These are phyloP conservation scores for Stagonosporopsis cucurbitacearum DNA, from an alignment of 2,329 filamentous ascomycete genomes.

Conservation along the genomic window DNA sequence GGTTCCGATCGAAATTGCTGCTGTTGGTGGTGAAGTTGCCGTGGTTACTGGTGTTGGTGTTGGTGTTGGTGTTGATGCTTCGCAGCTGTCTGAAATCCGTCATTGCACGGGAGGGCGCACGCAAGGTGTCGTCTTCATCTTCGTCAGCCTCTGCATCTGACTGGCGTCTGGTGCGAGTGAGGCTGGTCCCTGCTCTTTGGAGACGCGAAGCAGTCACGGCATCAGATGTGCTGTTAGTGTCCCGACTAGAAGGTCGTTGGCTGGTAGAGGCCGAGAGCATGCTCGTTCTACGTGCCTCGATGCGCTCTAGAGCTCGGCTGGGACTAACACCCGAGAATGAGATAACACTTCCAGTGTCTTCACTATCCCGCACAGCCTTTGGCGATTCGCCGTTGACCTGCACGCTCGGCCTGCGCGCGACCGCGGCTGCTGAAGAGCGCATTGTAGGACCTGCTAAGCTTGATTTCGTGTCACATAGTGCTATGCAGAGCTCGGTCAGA, in stretches of 20 bases:
- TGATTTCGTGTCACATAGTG: conserved; percentile 61
- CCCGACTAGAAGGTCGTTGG: conserved; percentile 42
- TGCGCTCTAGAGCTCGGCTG: conserved; percentile 50
- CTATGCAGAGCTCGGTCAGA: conserved; percentile 89
- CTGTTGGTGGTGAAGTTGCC: conserved; percentile 28
- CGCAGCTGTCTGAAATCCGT: conserved; percentile 52
- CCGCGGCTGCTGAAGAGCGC: conserved; percentile 29
- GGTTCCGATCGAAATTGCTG: conserved; percentile 23
- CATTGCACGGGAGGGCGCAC: conserved; percentile 57
- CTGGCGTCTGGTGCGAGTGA: conserved; percentile 46
- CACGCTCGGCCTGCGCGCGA: conserved; percentile 44
- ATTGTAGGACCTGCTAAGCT: conserved; percentile 40
- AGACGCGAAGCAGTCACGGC: conserved; percentile 38
- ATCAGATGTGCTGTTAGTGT: conserved; percentile 28
- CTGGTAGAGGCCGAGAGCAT: conserved; percentile 30
- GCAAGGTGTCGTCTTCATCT: conserved; percentile 50
- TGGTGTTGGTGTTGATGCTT: conserved; percentile 27
- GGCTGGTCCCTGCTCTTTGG: conserved; percentile 47
- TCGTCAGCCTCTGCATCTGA: conserved; percentile 37
- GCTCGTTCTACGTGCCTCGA: conserved; percentile 54
- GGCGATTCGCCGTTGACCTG: conserved; percentile 48
- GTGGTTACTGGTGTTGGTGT: conserved; percentile 30
- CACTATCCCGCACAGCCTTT: conserved; percentile 41
- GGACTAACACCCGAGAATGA: conserved; percentile 39
- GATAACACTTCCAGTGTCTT: conserved; percentile 41